Evolutionary conservation across 2,329 filamentous ascomycete species (phyloP).

Genomic region (Cercospora brassicicola): DNA sequence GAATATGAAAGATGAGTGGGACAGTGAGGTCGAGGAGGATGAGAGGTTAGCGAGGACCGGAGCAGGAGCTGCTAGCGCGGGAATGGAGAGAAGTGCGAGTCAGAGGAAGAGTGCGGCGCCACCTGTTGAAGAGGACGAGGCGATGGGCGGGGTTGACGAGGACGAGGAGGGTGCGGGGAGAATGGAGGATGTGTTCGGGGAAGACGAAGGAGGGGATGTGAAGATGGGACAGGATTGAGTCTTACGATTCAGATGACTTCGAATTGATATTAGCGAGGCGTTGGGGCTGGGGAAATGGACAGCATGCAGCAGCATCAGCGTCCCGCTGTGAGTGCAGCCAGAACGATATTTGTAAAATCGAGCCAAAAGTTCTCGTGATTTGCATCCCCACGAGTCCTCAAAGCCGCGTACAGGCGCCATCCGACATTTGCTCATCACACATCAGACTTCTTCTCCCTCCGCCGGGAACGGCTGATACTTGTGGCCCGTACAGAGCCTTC

Average conservation of each 20-base stretch:
- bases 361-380: neutral
- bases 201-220: slow-evolving; percentile 31
- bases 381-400: neutral
- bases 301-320: neutral
- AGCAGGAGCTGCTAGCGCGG: slow-evolving; percentile 50
- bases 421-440: too few species aligned
- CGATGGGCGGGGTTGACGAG: slow-evolving; percentile 47
- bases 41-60: slow-evolving; percentile 41
- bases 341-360: neutral
- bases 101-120: slow-evolving; percentile 24
- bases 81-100: slow-evolving; percentile 25
- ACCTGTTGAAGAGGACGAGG: slow-evolving; percentile 31
- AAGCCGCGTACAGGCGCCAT: neutral
- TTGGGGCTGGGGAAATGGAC: neutral
- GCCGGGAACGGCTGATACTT: too few species aligned
- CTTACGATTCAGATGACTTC: neutral
- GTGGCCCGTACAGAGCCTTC: too few species aligned
- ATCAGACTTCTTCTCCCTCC: too few species aligned
- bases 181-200: slow-evolving; percentile 49
- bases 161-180: slow-evolving; percentile 41
- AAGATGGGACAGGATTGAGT: slow-evolving; percentile 40
- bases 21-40: slow-evolving; percentile 52
- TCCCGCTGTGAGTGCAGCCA: neutral
- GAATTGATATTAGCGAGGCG: slow-evolving; percentile 16
- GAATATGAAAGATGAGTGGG: slow-evolving; percentile 60